A percentile compares a stretch with the other conserved stretches of the same genome.
These are phyloP conservation scores for Helotiales sp. DNA, from an alignment of 2,329 filamentous ascomycete species.

Conservation along the genomic window DNA sequence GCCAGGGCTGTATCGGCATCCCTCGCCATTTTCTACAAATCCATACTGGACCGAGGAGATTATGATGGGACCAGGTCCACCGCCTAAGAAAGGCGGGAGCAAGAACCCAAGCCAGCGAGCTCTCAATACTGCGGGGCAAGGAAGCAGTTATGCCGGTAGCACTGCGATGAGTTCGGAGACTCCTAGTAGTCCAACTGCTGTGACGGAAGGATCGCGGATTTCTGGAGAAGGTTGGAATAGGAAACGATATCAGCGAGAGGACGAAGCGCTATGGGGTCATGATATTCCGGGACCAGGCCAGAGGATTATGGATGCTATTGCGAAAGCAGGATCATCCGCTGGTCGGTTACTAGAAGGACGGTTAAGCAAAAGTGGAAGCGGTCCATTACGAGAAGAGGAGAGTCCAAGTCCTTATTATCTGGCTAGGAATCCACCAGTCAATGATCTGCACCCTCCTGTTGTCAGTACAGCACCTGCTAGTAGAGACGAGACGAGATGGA, in stretches of 20 bases:
- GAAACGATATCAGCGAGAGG: constrained; percentile 82
- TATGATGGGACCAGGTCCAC: constrained; percentile 74
- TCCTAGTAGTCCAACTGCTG: constrained; percentile 51
- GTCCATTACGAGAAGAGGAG: constrained; percentile 44
- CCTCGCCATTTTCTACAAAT: constrained; percentile 83
- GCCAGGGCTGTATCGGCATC: constrained; percentile 77
- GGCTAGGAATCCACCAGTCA: constrained; percentile 70
- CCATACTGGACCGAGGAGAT: constrained; percentile 91
- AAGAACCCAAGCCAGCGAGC: constrained; percentile 65
- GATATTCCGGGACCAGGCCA: constrained; percentile 55
- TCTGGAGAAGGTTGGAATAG: constrained; percentile 72
- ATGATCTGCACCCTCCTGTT: constrained; percentile 84
- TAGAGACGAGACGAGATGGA: constrained; percentile 79
- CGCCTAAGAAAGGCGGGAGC: constrained; percentile 61
- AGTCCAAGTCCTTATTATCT: constrained; percentile 43
- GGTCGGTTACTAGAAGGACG: constrained; percentile 58
- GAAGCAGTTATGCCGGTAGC: constrained; percentile 54
- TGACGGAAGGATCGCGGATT: constrained; percentile 51
- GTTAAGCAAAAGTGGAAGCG: constrained; percentile 43
- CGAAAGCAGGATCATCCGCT: constrained; percentile 58
- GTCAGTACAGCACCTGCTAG: constrained; percentile 75
- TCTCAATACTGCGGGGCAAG: constrained; percentile 61
- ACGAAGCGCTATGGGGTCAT: constrained; percentile 83
- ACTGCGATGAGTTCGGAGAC: constrained; percentile 44
- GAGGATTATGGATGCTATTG: constrained; percentile 54